Percentiles rank a stretch among this genome's conserved stretches.
These are phyloP conservation scores for Aureobasidium sp. DNA, from an alignment of 2,329 filamentous ascomycete species.

Conservation along the genomic window DNA sequence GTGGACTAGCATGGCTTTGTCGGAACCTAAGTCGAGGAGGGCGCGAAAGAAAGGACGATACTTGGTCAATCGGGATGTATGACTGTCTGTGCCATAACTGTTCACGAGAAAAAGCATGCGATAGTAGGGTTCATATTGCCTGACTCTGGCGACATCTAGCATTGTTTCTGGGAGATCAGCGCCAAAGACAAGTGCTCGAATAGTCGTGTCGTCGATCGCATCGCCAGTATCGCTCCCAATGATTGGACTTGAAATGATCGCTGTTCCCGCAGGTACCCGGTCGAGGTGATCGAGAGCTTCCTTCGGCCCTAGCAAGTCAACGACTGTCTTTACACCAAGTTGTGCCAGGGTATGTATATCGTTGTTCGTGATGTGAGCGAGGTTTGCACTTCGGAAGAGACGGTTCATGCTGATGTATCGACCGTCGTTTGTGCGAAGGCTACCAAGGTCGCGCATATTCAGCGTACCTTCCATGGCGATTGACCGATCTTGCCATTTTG, in stretches of 20 bases:
- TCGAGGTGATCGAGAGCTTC: constrained; percentile 4
- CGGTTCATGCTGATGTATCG: background rate
- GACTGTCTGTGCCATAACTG: constrained; percentile 1
- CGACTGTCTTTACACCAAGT: background rate
- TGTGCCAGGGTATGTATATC: background rate
- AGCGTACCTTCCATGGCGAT: background rate
- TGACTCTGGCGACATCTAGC: background rate
- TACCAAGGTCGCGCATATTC: background rate
- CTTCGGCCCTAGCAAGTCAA: background rate
- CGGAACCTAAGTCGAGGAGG: background rate
- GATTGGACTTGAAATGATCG: background rate
- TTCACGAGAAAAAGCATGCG: constrained; percentile 1
- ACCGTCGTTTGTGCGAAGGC: background rate
- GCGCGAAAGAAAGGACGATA: background rate
- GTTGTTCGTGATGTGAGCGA: background rate
- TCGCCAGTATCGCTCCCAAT: constrained; percentile 4
- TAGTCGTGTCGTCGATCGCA: background rate
- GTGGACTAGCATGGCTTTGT: background rate
- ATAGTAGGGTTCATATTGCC: background rate
- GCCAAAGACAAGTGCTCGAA: background rate
- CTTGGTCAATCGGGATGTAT: background rate
- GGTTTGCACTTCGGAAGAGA: constrained; percentile 2
- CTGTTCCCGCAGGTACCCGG: background rate
- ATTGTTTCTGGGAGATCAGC: background rate
- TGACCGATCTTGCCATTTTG: background rate